Percentiles rank a stretch among this genome's conserved stretches.
Evolutionary conservation across 2,329 filamentous ascomycete species (phyloP).

Genomic region (Alternaria viburni): DNA sequence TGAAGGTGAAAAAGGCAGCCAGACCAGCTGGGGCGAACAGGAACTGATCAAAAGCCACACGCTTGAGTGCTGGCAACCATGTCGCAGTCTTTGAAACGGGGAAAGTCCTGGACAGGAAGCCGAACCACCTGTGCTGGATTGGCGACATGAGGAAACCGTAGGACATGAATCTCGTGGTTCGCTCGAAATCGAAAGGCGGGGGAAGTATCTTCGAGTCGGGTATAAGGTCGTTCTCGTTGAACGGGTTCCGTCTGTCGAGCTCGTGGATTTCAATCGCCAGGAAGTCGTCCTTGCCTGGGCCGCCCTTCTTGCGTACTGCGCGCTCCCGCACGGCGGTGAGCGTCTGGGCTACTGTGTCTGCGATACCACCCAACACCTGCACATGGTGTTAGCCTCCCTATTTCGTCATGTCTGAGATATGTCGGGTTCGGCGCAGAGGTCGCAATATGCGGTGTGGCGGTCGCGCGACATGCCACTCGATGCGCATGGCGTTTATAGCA

Average conservation of each 20-base stretch:
- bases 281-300: constrained; percentile 69
- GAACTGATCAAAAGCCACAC: constrained; percentile 90
- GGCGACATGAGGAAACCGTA: constrained; percentile 98
- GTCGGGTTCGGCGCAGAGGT: background rate
- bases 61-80: constrained; percentile 81
- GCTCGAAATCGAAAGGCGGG: constrained; percentile 93
- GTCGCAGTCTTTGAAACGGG: constrained; percentile 76
- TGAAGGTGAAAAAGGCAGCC: constrained; percentile 88
- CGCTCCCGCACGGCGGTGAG: constrained; percentile 82
- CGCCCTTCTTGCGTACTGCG: constrained; percentile 70
- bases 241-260: constrained; percentile 79
- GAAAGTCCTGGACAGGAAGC: constrained; percentile 80
- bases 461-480: background rate
- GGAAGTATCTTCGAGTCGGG: constrained; percentile 67
- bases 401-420: background rate
- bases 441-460: background rate
- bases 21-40: constrained; percentile 91
- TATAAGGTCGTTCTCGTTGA: constrained; percentile 69
- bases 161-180: constrained; percentile 92
- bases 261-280: constrained; percentile 89
- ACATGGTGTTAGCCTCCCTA: constrained; percentile 11
- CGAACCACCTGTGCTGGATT: constrained; percentile 94
- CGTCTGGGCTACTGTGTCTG: constrained; percentile 93
- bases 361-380: constrained; percentile 81
- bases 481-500: background rate